Evolutionary conservation across 2,329 filamentous ascomycete species (phyloP), one percentile per base, ranked within the genome.

Genomic region (Corynespora cassiicola): DNA sequence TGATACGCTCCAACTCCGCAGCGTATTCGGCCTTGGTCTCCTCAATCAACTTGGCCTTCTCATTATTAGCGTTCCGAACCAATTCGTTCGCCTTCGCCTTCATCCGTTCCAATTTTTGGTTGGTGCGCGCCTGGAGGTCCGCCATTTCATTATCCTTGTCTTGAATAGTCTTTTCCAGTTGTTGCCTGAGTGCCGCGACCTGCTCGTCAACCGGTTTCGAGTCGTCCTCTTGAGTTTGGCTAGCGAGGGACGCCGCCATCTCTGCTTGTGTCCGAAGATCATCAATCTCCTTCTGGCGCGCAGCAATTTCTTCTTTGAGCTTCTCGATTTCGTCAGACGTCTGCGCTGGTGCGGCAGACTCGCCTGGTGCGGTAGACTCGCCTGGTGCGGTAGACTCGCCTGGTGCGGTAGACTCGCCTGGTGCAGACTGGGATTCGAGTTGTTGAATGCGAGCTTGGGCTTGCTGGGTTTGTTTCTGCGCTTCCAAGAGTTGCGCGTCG

Each of bases 101-200:
- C 34, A 54, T 46, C 35, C 78, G 73, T 55, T 87, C 87, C 42
- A 88, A 75, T 8, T 78, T 82, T 19, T 81, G 78, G 58, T 91
- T 87, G 11, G 86, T 73, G 44, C 84, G 80, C 36, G 79, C 77
- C 1, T 74, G 63, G 8, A 59, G 28, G 7, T 42, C 42, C 7
- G 48, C 49, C 14, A 46, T 45, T 36, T 55, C 54, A n/a, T 69
- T 44, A 20, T 61, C 50, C 14, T 47, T 50, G 42, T 39, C 26
- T 53, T 45, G 10, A 52, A 51, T 18, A 45, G 43, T 64, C 40
- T 75, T 69, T 31, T 78, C 72, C 39, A 75, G 58, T 35, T 75
- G 69, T 17, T 73, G 65, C 35, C 81, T 76, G 20, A 76, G 47
- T 16, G 74, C 69, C 32, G 63, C 50, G 43, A 78, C 70, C 50